phyloP scores from a whole-genome alignment of 306 rosid species.

The Cicer judaicum region DNA sequence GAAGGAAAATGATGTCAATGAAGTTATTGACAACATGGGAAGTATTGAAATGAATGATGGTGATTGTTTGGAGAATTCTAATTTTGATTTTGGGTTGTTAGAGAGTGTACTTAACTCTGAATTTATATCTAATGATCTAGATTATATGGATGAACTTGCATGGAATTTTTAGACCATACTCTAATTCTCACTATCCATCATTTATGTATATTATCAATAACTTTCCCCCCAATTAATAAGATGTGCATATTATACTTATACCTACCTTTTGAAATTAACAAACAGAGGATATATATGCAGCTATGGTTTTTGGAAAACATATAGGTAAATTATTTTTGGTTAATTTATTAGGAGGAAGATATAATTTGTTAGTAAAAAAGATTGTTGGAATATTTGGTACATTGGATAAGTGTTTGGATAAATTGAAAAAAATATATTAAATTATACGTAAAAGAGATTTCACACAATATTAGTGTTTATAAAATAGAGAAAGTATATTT shows the following conservation, averaged over 20 bases:
- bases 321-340: too few species aligned
- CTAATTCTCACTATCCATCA: not conserved
- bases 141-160: slow-evolving; percentile 61
- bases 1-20: slow-evolving; percentile 37
- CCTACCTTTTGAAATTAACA: too few species aligned
- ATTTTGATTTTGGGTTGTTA: slow-evolving; percentile 66
- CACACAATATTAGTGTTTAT: too few species aligned
- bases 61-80: slow-evolving; percentile 48
- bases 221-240: not conserved
- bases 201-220: slow-evolving; percentile 17
- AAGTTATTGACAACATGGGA: slow-evolving; percentile 15
- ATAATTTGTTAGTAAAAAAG: too few species aligned
- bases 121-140: slow-evolving; percentile 53
- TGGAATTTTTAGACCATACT: slow-evolving; percentile 62
- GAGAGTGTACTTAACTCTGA: slow-evolving; percentile 64
- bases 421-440: too few species aligned
- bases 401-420: too few species aligned
- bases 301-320: too few species aligned
- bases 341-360: too few species aligned
- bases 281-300: too few species aligned
- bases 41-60: slow-evolving; percentile 38
- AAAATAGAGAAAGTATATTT: too few species aligned
- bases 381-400: too few species aligned
- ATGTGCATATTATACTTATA: not conserved
- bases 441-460: too few species aligned